Percentiles rank a stretch among this genome's conserved stretches.
Conservation (phyloP, 1,284 basidiomycete species). For the Marasmius oreades region DNA sequence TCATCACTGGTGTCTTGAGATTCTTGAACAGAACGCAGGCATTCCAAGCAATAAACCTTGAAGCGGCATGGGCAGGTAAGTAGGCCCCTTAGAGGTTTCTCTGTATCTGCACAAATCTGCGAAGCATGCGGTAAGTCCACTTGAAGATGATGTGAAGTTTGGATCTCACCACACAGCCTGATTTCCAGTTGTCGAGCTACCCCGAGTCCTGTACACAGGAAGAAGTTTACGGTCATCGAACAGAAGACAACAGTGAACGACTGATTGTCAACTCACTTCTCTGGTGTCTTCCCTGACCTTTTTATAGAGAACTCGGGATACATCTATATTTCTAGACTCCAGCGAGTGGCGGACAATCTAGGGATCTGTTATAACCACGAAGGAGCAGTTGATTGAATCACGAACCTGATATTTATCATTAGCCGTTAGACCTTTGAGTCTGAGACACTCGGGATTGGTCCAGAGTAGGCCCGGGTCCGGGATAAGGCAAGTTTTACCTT, state of each 20-base stretch:
- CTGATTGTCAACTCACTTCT: background rate
- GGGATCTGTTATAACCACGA: no score
- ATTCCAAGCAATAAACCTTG: background rate
- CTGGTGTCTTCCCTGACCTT: background rate
- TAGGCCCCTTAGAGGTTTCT: background rate
- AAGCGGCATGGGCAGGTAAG: background rate
- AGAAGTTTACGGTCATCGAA: no score
- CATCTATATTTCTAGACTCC: background rate
- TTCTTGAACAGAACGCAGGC: background rate
- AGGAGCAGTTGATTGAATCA: no score
- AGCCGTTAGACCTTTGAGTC: background rate
- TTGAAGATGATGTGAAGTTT: background rate
- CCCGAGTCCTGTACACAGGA: background rate
- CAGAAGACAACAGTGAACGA: no score
- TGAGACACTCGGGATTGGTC: background rate
- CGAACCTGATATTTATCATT: background rate
- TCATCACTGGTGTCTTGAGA: background rate
- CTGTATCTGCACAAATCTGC: background rate
- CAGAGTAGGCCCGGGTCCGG: background rate
- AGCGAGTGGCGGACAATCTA: background rate
- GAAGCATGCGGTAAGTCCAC: background rate
- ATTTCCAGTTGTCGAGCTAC: background rate
- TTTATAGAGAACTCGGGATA: background rate
- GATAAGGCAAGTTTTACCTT: background rate
- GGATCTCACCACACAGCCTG: background rate